Evolutionary conservation across 306 rosid genomes (phyloP).

Genomic region (apple (Malus domestica)): DNA sequence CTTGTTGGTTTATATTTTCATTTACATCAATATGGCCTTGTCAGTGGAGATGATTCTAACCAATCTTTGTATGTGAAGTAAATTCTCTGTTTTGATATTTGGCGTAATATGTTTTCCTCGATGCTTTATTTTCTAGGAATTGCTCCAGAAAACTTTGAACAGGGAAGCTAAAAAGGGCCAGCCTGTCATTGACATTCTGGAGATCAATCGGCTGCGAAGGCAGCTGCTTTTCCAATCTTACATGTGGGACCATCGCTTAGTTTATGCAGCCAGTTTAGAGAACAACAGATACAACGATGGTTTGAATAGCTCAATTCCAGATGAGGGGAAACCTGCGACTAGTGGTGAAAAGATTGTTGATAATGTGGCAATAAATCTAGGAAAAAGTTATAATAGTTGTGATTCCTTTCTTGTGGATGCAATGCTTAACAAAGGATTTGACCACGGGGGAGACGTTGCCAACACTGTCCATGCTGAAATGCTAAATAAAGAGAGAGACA

Average conservation of each 20-base stretch:
- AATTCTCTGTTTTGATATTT: not conserved
- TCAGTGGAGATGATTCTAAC: not conserved
- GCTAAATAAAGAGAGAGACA: constrained; percentile 26
- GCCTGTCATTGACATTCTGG: constrained; percentile 71
- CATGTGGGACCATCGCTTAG: constrained; percentile 79
- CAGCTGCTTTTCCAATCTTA: constrained; percentile 76
- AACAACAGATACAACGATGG: constrained; percentile 23
- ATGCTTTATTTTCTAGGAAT: constrained; percentile 41
- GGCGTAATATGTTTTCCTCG: constrained; percentile 17
- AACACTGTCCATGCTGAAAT: constrained; percentile 24
- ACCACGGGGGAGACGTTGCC: constrained; percentile 27
- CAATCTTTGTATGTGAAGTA: not conserved
- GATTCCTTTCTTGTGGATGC: constrained; percentile 30
- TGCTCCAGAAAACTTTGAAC: constrained; percentile 45
- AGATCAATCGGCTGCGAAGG: constrained; percentile 73
- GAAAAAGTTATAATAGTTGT: constrained; percentile 35
- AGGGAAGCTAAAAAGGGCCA: constrained; percentile 50
- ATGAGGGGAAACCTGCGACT: constrained; percentile 28
- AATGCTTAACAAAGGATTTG: constrained; percentile 25
- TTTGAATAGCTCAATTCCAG: constrained; percentile 34
- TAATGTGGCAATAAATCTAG: constrained; percentile 26
- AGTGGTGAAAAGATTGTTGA: constrained; percentile 32
- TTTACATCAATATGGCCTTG: not conserved
- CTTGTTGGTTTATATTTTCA: not conserved
- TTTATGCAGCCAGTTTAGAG: constrained; percentile 36